A percentile compares a stretch with the other conserved stretches of the same genome.
Conservation (phyloP, 768 basidiomycete species). For the Crassisporium funariophilum region DNA sequence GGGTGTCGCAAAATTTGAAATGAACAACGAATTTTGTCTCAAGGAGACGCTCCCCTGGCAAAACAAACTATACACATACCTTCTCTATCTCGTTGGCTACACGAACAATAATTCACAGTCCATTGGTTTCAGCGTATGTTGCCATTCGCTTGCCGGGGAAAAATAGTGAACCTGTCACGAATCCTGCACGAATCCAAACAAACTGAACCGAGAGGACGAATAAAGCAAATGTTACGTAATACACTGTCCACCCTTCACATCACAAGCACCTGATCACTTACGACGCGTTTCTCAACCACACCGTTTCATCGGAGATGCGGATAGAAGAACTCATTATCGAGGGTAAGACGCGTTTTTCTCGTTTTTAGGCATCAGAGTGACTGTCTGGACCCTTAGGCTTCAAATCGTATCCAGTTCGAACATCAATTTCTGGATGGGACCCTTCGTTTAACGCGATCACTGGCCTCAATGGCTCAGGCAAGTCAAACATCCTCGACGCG, state of each 20-base stretch:
- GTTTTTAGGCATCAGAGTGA: slow-evolving; percentile 24
- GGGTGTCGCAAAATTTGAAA: too few species aligned
- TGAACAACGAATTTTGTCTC: too few species aligned
- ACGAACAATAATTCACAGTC: too few species aligned
- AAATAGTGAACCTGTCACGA: too few species aligned
- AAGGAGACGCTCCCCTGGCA: too few species aligned
- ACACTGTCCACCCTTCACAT: too few species aligned
- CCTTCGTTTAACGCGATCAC: slow-evolving; percentile 98
- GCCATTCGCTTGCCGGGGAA: too few species aligned
- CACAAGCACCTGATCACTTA: neutral
- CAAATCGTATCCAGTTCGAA: slow-evolving; percentile 96
- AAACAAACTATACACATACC: too few species aligned
- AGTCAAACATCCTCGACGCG: slow-evolving; percentile 99
- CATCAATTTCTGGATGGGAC: slow-evolving; percentile 97
- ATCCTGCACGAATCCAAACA: too few species aligned
- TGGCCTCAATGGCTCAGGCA: slow-evolving; percentile 93
- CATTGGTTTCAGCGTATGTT: too few species aligned
- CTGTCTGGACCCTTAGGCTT: slow-evolving; percentile 59
- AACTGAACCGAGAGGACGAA: neutral
- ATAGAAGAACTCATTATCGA: slow-evolving; percentile 96
- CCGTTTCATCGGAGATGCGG: slow-evolving; percentile 31
- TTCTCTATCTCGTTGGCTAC: too few species aligned
- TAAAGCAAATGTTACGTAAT: too few species aligned
- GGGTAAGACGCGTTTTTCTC: slow-evolving; percentile 48
- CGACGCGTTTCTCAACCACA: neutral